phyloP scores from a whole-genome alignment of 2,329 filamentous ascomycete genomes.

The Fusarium camptoceras region DNA sequence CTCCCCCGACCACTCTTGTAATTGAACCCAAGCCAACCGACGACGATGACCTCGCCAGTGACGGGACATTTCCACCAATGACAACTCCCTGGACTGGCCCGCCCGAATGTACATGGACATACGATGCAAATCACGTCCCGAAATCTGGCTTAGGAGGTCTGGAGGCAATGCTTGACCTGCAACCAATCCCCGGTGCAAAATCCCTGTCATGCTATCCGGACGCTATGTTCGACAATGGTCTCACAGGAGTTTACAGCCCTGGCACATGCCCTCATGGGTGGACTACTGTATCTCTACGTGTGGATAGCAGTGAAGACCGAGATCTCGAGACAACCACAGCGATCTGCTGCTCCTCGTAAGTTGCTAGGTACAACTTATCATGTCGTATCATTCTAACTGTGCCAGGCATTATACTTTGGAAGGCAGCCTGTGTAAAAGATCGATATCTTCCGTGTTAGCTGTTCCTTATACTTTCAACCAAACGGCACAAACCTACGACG shows the following conservation, averaged over 20 bases:
- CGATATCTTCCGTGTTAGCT: conserved; percentile 52
- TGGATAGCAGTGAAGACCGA: conserved; percentile 46
- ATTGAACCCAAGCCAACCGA: conserved; percentile 34
- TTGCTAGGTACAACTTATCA: conserved; percentile 10
- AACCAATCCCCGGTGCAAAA: conserved; percentile 51
- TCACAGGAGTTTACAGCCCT: conserved; percentile 56
- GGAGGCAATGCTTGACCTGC: conserved; percentile 54
- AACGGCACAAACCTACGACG: conserved; percentile 51
- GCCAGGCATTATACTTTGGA: conserved; percentile 52
- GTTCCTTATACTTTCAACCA: conserved; percentile 53
- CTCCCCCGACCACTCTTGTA: conserved; percentile 24
- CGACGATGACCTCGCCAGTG: conserved; percentile 35
- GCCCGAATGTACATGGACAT: conserved; percentile 55
- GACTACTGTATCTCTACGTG: conserved; percentile 53
- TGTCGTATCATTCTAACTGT: conserved; percentile 27
- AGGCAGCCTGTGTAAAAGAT: conserved; percentile 51
- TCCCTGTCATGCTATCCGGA: conserved; percentile 57
- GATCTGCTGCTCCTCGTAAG: conserved; percentile 57
- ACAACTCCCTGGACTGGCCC: conserved; percentile 55
- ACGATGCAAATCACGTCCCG: conserved; percentile 47
- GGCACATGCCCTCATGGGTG: conserved; percentile 56
- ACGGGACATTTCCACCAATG: conserved; percentile 51
- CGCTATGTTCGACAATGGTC: conserved; percentile 54
- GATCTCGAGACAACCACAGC: conserved; percentile 54
- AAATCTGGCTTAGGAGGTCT: conserved; percentile 45